phyloP scores from a whole-genome alignment of 2,329 filamentous ascomycete species.

The Arthrobotrys sphaeroides region DNA sequence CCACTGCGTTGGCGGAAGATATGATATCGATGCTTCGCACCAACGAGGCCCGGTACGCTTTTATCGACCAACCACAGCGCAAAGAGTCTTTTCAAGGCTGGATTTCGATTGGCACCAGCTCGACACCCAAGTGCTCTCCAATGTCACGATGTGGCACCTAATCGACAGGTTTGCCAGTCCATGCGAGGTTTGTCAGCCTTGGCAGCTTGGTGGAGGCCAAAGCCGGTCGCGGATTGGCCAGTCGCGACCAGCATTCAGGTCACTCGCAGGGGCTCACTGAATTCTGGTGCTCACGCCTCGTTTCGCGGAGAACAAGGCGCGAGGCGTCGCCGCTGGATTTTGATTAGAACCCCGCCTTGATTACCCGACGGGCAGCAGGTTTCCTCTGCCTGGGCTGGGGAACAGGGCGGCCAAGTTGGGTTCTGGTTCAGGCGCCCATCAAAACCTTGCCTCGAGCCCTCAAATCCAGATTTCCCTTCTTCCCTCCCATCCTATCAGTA shows the following conservation, averaged over 20 bases:
- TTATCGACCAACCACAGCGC: not conserved
- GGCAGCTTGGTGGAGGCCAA: conserved; percentile 39
- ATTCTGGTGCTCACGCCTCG: conserved; percentile 29
- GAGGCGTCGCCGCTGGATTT: conserved; percentile 32
- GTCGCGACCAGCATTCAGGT: conserved; percentile 16
- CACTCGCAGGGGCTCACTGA: not conserved
- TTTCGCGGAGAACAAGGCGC: conserved; percentile 41
- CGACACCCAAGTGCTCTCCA: conserved; percentile 18
- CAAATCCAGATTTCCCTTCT: not conserved
- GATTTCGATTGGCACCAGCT: conserved; percentile 8
- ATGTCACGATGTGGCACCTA: conserved; percentile 27
- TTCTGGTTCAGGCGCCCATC: conserved; percentile 10
- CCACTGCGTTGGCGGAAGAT: too few species aligned
- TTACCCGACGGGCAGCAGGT: conserved; percentile 5
- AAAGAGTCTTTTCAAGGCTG: conserved; percentile 20
- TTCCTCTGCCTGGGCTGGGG: conserved; percentile 3
- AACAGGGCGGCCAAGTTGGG: conserved; percentile 5
- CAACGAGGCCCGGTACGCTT: too few species aligned
- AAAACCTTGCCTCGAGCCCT: conserved; percentile 17
- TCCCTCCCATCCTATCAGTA: not conserved
- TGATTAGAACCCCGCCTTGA: conserved; percentile 36
- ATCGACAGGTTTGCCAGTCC: conserved; percentile 30
- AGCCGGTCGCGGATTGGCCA: conserved; percentile 24
- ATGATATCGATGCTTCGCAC: too few species aligned
- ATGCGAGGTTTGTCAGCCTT: conserved; percentile 52